phyloP scores from a whole-genome alignment of 148 eudicot species.

The Dianthus caryophyllus region DNA sequence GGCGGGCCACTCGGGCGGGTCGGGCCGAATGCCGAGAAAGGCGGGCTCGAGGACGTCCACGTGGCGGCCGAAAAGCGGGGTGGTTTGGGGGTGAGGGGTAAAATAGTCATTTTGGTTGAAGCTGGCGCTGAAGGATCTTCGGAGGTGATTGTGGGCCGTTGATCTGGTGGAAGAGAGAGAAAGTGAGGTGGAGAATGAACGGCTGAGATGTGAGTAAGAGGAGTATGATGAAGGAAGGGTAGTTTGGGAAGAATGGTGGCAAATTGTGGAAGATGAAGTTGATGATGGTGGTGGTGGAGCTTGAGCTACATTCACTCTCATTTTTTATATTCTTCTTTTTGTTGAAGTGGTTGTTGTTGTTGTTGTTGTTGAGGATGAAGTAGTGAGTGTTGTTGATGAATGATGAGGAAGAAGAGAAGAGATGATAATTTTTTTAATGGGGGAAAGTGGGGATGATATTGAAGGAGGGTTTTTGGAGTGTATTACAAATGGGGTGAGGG shows the following conservation, averaged over 20 bases:
- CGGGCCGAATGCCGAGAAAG: slow-evolving; percentile 47
- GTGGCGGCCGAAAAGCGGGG: slow-evolving; percentile 24
- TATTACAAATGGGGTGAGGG: not conserved
- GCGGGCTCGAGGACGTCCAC: slow-evolving; percentile 46
- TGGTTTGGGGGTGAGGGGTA: not conserved
- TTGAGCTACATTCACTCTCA: slow-evolving; percentile 34
- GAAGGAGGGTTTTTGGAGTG: slow-evolving; percentile 7
- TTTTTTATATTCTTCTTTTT: not conserved
- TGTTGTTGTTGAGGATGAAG: not conserved
- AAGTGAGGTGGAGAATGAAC: slow-evolving; percentile 9
- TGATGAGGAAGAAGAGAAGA: not conserved
- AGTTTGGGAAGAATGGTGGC: slow-evolving; percentile 12
- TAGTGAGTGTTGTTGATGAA: not conserved
- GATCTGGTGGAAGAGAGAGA: slow-evolving; percentile 15
- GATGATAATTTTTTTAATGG: not conserved
- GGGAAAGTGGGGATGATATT: slow-evolving; percentile 2
- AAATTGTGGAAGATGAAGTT: slow-evolving; percentile 12
- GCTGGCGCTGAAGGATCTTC: slow-evolving; percentile 21
- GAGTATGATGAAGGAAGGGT: slow-evolving; percentile 9
- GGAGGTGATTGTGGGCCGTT: slow-evolving; percentile 6
- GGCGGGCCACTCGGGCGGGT: slow-evolving; percentile 63
- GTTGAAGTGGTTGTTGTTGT: no score
- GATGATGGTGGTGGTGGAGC: slow-evolving; percentile 15
- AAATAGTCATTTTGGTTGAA: slow-evolving; percentile 20
- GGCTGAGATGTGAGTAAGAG: slow-evolving; percentile 1